Evolutionary conservation across 257 asterid genomes (phyloP), one percentile per base, ranked within the genome.

Genomic region (Ligustrum vulgare): DNA sequence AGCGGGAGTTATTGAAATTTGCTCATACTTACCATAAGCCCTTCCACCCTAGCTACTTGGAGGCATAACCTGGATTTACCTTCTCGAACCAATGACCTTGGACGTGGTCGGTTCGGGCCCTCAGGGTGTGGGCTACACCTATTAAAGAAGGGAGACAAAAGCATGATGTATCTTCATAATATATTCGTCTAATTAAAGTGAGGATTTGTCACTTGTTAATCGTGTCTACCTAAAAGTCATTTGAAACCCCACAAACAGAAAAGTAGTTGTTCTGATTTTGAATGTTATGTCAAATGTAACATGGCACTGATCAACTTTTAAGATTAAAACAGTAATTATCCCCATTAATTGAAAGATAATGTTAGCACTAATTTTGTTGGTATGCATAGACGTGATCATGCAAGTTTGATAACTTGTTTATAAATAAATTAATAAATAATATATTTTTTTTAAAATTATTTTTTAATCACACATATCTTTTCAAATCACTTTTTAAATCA

Each of bases 91-190:
- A n/a, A n/a, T n/a, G n/a, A n/a, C n/a, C n/a, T n/a, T n/a, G n/a
- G n/a, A n/a, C n/a, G n/a, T n/a, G n/a, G n/a, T n/a, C n/a, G n/a
- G n/a, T n/a, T n/a, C n/a, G n/a, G n/a, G n/a, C n/a, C n/a, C n/a
- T n/a, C n/a, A n/a, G n/a, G n/a, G n/a, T n/a, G n/a, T n/a, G n/a
- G n/a, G n/a, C n/a, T n/a, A n/a, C n/a, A 69, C 80, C 60, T 69
- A 43, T 33, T 49, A 63, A 65, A 71, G 67, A 70, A 77, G 75
- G 47, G 22, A 70, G 72, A 77, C 43, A 71, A 71, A 77, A 64
- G 60, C 69, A 56, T 18, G 70, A 28, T 11, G 35, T 25, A 60
- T 23, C 67, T 23, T 25, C 67, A 6, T 60, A 60, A 60, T 60
- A 60, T 60, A 60, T 60, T 60, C 67, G 2, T 7, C 67, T 60